Percentiles rank a stretch among this genome's conserved stretches.
Conservation (phyloP, 768 basidiomycete genomes). For the Gymnopilus junonius region DNA sequence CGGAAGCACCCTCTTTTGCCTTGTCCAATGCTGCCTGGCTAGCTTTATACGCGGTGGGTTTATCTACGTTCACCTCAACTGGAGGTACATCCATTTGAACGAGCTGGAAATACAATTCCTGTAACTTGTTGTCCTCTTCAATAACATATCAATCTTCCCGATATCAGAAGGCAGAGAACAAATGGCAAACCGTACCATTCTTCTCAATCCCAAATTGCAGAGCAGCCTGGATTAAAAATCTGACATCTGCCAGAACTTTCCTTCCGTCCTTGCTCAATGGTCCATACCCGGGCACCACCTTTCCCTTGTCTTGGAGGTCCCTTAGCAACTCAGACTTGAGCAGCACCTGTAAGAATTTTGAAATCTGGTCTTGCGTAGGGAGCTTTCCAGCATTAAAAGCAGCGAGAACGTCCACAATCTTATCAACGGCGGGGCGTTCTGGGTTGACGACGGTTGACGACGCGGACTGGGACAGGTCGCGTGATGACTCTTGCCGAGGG, state of each 20-base stretch:
- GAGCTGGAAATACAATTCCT: slow-evolving; percentile 39
- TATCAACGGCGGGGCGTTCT: slow-evolving; percentile 27
- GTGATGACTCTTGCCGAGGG: not conserved
- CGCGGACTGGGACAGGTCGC: not conserved
- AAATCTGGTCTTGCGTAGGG: slow-evolving; percentile 42
- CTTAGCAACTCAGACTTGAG: slow-evolving; percentile 33
- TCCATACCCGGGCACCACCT: slow-evolving; percentile 23
- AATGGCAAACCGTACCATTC: slow-evolving; percentile 32
- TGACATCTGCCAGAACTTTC: slow-evolving; percentile 31
- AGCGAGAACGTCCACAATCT: slow-evolving; percentile 37
- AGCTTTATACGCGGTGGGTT: slow-evolving; percentile 20
- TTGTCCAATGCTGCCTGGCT: slow-evolving; percentile 16
- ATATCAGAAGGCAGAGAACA: not conserved
- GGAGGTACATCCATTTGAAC: slow-evolving; percentile 22
- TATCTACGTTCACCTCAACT: slow-evolving; percentile 18
- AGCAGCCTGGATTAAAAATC: slow-evolving; percentile 33
- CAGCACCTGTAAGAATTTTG: slow-evolving; percentile 26
- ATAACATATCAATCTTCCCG: not conserved
- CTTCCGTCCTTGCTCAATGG: slow-evolving; percentile 33
- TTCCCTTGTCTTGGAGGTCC: slow-evolving; percentile 2
- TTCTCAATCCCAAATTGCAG: slow-evolving; percentile 41
- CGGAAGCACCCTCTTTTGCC: slow-evolving; percentile 11
- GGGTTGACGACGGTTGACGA: not conserved
- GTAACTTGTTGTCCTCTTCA: slow-evolving; percentile 40
- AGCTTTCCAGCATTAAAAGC: slow-evolving; percentile 43